These are phyloP conservation scores for Ogataea nonfermentans DNA, from an alignment of 805 yeast genomes.

Conservation along the genomic window DNA sequence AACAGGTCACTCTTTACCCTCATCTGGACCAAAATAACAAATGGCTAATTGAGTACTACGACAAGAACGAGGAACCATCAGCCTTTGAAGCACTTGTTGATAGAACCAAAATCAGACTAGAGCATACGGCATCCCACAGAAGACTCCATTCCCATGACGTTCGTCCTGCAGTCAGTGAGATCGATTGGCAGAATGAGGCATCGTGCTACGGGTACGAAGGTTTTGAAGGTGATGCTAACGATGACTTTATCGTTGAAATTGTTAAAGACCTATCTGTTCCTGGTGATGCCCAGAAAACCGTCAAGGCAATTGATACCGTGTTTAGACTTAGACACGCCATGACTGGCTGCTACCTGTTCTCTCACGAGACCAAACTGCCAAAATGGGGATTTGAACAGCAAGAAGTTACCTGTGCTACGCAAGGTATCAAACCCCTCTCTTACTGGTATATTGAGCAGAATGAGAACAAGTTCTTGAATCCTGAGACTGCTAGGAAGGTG, in stretches of 20 bases:
- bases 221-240: constrained; percentile 80
- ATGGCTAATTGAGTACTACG: constrained; percentile 69
- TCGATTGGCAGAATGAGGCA: constrained; percentile 84
- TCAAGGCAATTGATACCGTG: constrained; percentile 66
- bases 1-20: constrained; percentile 78
- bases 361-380: constrained; percentile 74
- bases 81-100: constrained; percentile 61
- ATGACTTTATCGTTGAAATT: constrained; percentile 76
- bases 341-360: constrained; percentile 74
- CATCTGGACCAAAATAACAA: constrained; percentile 73
- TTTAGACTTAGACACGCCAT: constrained; percentile 77
- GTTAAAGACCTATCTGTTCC: constrained; percentile 50
- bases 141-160: constrained; percentile 84
- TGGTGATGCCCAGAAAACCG: constrained; percentile 51
- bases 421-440: constrained; percentile 58
- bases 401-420: constrained; percentile 78
- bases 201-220: constrained; percentile 75
- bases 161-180: constrained; percentile 71
- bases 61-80: constrained; percentile 53
- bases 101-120: constrained; percentile 69
- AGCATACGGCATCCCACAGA: constrained; percentile 54
- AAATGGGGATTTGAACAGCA: constrained; percentile 83
- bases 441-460: constrained; percentile 77
- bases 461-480: constrained; percentile 44
- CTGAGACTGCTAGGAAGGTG: constrained; percentile 44